Conservation (phyloP, 371 early-diverging fungal species). For the Mucor plumbeus region DNA sequence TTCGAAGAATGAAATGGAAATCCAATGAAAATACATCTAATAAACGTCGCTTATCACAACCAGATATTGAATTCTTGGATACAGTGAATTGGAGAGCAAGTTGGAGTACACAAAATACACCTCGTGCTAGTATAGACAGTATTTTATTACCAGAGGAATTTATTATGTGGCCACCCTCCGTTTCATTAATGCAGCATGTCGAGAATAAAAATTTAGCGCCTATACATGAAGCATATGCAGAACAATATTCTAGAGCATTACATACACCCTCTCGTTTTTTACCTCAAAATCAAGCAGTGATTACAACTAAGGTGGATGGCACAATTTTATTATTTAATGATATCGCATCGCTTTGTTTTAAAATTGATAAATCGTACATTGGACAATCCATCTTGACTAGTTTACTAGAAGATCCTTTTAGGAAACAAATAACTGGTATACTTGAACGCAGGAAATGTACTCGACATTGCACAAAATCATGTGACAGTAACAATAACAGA, state of each 20-base stretch:
- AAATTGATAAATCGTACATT: constrained; percentile 29
- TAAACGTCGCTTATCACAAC: constrained; percentile 17
- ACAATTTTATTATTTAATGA: constrained; percentile 60
- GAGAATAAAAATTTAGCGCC: constrained; percentile 19
- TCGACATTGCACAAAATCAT: background rate
- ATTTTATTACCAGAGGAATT: constrained; percentile 8
- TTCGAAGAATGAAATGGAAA: constrained; percentile 25
- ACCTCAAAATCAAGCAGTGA: constrained; percentile 69
- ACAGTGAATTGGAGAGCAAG: constrained; percentile 4
- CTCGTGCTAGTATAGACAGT: constrained; percentile 18
- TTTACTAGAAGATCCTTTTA: constrained; percentile 26
- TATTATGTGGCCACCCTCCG: constrained; percentile 1
- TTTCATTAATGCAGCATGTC: background rate
- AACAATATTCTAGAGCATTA: constrained; percentile 46
- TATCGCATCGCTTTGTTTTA: constrained; percentile 46
- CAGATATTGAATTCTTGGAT: constrained; percentile 9
- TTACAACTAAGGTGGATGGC: constrained; percentile 61
- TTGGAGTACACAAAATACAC: constrained; percentile 24
- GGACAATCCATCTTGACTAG: constrained; percentile 33
- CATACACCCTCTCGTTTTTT: constrained; percentile 68
- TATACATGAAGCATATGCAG: constrained; percentile 26
- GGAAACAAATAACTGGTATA: constrained; percentile 15
- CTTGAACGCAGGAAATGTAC: constrained; percentile 16
- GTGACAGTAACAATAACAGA: constrained; percentile 15
- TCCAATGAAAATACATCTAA: background rate